Base-by-base conservation (phyloP, 1,139 yeast species). In the Zygoascus meyerae region DNA sequence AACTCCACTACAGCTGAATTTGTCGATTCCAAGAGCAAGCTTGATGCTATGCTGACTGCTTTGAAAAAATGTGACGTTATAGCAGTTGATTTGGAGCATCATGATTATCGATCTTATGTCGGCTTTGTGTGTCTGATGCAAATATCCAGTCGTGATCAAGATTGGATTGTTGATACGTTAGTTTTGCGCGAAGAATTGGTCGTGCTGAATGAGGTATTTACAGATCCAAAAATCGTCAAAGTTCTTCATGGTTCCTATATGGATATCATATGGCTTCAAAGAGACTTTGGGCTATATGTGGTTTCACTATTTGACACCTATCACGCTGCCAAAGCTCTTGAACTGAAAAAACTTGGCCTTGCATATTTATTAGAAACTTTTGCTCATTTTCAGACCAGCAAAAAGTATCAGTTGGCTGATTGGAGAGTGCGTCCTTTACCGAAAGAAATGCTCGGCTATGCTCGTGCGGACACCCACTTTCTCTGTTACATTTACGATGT, bases 41-140 rank as follows among this genome's bases (percentile, higher is more conserved):
- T 92, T 34, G 58, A 68, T 0, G 63, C 62, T 5, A 78, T 94
- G 84, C 58, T 87, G 1, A 60, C 67, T 0, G 75, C 72, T 10
- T 70, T 94, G 45, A 64, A 66, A 42, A 59, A 63, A 1, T 73
- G 74, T 52, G 66, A 71, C 1, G 95, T 80, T 52, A 77, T 94
- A 37, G 98, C 98, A 0, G 83, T 94, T n/a, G 99, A 94, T 72
- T 75, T 94, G 55, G 99, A 94, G 62, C 98, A 94, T 65, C 98
- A 94, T 62, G 97, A 90, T 60, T 85, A 78, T 62, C 74, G 97
- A 65, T 75, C 96, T 0, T 94, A 86, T 58, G 82, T 83, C 57
- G 99, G 99, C 42, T 70, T 94, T 43, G 95, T 90, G 1, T 89
- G 94, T 64, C 70, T 94, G 46, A 87, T 94, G 96, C 99, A 94